Base-by-base conservation (phyloP, 768 basidiomycete species). In the Tylopilus subfusipes region DNA sequence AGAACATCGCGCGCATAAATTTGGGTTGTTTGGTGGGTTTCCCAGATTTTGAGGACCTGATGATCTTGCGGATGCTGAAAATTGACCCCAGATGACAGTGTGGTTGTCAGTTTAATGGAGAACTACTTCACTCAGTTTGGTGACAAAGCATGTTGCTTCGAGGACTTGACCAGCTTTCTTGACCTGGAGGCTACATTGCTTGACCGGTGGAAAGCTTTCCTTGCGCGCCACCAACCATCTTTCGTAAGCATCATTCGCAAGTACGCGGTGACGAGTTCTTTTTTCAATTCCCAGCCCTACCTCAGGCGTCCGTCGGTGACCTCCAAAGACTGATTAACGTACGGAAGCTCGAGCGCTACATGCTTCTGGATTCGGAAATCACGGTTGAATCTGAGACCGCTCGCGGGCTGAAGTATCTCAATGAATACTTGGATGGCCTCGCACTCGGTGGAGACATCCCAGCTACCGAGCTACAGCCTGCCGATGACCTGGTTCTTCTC, bases 131-230 rank as follows among this genome's bases (percentile, higher is more conserved):
- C 80, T 38, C 75, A 74, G 54, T 82, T 93, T 61, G 86, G 89
- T 29, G 83, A 85, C 68, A 96, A 93, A 70, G 76, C 86, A 6
- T 92, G 89, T 68, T 93, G 91, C 68, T 90, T 84, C 54, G 93
- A 95, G 71, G 94, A 97, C 62, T 73, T 96, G 38, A 79, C 78
- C 59, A 82, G 84, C 4, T 93, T 88, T 65, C 68, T 86, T 51
- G 64, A 63, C 9, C 70, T 88, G 14, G 71, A 79, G 22, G 78
- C 70, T 46, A 73, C 78, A 13, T 76, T 78, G 29, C 69, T 79
- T 12, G 52, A 70, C 5, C 72, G 73, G 50, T 88, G 86, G 82
- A 77, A 75, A 34, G 61, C 76, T 13, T 81, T 83, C 67, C 74
- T 89, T 8, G 70, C 78, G 52, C 66, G 71, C 27, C 69, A 82